Evolutionary conservation across 345 rosid species (phyloP).

Genomic region (Brassica napus): Da-Ae NC_063447.1:8772001-8772500

Average conservation of each 20-base stretch:
- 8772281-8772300: neutral
- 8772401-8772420: constrained; percentile 28
- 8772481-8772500: neutral
- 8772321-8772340: constrained; percentile 1
- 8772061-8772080: no score
- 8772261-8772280: neutral
- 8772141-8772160: no score
- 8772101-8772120: no score
- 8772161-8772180: no score
- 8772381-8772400: constrained; percentile 1
- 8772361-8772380: constrained; percentile 1
- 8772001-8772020: no score
- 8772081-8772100: no score
- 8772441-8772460: constrained; percentile 21
- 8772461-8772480: constrained; percentile 10
- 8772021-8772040: no score
- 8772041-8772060: no score
- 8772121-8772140: no score
- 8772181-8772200: no score
- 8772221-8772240: neutral
- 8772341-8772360: neutral
- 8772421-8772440: constrained; percentile 26
- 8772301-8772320: constrained; percentile 6
- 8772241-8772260: neutral
- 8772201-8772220: no score